phyloP scores from a whole-genome alignment of 1,284 basidiomycete species.

The Sparassis latifolia region DNA sequence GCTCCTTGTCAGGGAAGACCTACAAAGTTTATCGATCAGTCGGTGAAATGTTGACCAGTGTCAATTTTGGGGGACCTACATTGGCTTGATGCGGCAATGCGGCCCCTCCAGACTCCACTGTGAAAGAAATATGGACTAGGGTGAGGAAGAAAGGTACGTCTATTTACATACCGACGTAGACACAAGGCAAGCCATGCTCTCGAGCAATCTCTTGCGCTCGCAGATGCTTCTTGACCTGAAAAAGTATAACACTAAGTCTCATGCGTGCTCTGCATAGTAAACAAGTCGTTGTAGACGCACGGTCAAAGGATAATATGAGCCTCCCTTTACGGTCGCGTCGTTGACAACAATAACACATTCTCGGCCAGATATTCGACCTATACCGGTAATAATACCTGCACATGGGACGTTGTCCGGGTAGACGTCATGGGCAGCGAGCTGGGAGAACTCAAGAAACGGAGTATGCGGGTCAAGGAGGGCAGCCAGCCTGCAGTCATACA shows the following conservation, averaged over 20 bases:
- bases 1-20: slow-evolving; percentile 84
- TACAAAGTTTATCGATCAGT: slow-evolving; percentile 15
- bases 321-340: slow-evolving; percentile 92
- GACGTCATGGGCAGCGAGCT: slow-evolving; percentile 83
- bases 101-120: slow-evolving; percentile 92
- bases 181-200: slow-evolving; percentile 86
- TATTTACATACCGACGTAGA: slow-evolving; percentile 71
- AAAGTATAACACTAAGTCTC: background rate
- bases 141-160: background rate
- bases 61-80: slow-evolving; percentile 32
- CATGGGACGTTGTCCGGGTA: slow-evolving; percentile 82
- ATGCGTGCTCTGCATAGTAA: slow-evolving; percentile 1
- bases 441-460: slow-evolving; percentile 87
- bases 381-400: slow-evolving; percentile 89
- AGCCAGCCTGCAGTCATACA: slow-evolving; percentile 38
- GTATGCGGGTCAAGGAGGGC: slow-evolving; percentile 79
- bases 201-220: slow-evolving; percentile 90
- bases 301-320: slow-evolving; percentile 89
- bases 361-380: slow-evolving; percentile 73
- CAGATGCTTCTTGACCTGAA: slow-evolving; percentile 89
- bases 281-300: slow-evolving; percentile 32
- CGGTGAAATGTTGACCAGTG: background rate
- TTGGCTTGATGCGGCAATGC: slow-evolving; percentile 91
- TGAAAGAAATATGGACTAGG: background rate
- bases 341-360: slow-evolving; percentile 91